These are phyloP conservation scores for Fusarium equiseti DNA, from an alignment of 2,329 filamentous ascomycete species.

Conservation along the genomic window DNA sequence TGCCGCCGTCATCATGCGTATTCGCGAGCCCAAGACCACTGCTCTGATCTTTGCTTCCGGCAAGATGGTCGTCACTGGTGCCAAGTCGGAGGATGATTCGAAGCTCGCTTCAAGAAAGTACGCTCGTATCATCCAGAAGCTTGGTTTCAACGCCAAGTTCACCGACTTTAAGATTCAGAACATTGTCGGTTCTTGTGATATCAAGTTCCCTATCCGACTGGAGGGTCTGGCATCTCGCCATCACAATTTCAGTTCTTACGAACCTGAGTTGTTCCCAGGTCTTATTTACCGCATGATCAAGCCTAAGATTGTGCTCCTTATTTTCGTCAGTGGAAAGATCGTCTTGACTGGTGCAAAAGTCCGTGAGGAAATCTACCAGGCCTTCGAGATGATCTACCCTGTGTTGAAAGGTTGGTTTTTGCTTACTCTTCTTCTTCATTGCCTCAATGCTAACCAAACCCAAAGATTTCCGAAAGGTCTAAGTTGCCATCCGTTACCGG, in stretches of 20 bases:
- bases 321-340: slow-evolving; percentile 98
- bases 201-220: slow-evolving; percentile 98
- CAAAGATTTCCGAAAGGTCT: slow-evolving; percentile 70
- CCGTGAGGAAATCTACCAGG: slow-evolving; percentile 96
- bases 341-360: slow-evolving; percentile 98
- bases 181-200: slow-evolving; percentile 98
- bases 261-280: slow-evolving; percentile 98
- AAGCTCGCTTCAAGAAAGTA: slow-evolving; percentile 98
- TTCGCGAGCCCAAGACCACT: slow-evolving; percentile 98
- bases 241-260: slow-evolving; percentile 99
- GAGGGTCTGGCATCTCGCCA: slow-evolving; percentile 96
- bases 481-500: slow-evolving; percentile 44
- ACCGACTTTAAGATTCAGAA: slow-evolving; percentile 99
- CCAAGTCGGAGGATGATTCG: slow-evolving; percentile 97
- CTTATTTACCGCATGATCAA: slow-evolving; percentile 99
- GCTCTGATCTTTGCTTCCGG: slow-evolving; percentile 97
- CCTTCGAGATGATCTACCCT: slow-evolving; percentile 97
- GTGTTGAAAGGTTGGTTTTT: slow-evolving; percentile 81
- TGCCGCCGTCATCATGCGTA: slow-evolving; percentile 99
- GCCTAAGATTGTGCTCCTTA: slow-evolving; percentile 97
- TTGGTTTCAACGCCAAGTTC: slow-evolving; percentile 99
- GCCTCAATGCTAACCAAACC: rapidly evolving
- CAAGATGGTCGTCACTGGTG: slow-evolving; percentile 99
- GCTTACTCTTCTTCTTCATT: slow-evolving; percentile 17
- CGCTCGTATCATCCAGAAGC: slow-evolving; percentile 98